Base-by-base conservation (phyloP, 1,284 basidiomycete species). In the Schizophyllum amplum region DNA sequence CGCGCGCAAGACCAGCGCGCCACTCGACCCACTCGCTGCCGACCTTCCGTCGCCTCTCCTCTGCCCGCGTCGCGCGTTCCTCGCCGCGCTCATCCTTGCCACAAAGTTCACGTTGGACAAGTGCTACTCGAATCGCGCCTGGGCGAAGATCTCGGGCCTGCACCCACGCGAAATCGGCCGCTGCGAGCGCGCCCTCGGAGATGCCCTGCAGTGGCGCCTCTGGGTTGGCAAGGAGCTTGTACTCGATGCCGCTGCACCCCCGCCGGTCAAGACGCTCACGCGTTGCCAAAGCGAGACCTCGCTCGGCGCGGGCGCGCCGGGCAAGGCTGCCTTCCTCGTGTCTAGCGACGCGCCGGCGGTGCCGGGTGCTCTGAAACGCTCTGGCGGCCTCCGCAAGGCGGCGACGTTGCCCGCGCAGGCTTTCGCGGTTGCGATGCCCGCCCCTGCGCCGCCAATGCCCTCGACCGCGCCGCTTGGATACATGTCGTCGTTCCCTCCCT, bases 91-190 rank as follows among this genome's bases (percentile, higher is more conserved):
- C 42, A 92, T 97, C 60, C 77, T 93, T 50, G 93, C 94, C 0
- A 88, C 89, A 24, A 97, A 98, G 68, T 96, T 95, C 69, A 83
- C 90, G 58, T 92, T 95, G 73, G 94, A 98, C 67, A 86, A 90
- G 57, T 93, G 90, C 55, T 97, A 94, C 66, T 93, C 90, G 15
- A 96, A 97, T 69, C 82, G 86, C 21, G 93, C 94, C 20, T 97
- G 94, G 94, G 86, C 90, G 5, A 93, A 93, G 67, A 76, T 92
- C 1, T 89, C 87, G 23, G 88, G 90, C 26, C 77, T 92, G 4
- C 84, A 86, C 0, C 81, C 88, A 7, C 76, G 86, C 47, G 88
- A 92, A 71, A 87, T 92, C 54, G 83, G 87, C 24, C 81, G 88
- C 23, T 91, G 89, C 65, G 88, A 92, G 68, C 83, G 86, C 23